Base-by-base conservation (phyloP, 75 land plant genomes). In the Ceratopteris richardii region DNA sequence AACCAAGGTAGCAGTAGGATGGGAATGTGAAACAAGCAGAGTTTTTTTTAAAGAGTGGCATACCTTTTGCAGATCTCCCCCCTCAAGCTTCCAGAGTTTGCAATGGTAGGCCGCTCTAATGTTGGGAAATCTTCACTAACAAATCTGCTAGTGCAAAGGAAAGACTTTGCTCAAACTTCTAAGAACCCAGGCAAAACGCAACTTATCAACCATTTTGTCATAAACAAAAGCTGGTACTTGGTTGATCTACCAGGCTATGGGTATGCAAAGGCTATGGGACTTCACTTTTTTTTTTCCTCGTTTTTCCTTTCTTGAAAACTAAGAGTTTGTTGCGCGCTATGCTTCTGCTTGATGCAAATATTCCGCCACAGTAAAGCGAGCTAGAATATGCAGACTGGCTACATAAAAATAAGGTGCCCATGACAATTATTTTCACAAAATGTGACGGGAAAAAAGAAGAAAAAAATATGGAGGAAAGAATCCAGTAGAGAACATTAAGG, bases 371-470 rank as follows among this genome's bases (percentile, higher is more conserved):
- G 42, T 67, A 74, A 53, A 83, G 81, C 68, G 98, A 94, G 63
- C 77, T 94, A 31, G 98, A 94, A 18, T 94, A 87, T 68, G 95
- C 90, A 9, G 75, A 79, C 56, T 94, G 98, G 98, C 82, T 94
- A 25, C 86, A 86, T 24, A 68, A 86, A 59, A 80, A 94, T 54
- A 83, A 88, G 84, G 98, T 88, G 58, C 98, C 98, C 26, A 74
- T 88, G 81, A 88, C 94, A 10, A 31, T 94, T 14, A 72, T 88
- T 4, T 88, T 88, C 66, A 94, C 95, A 48, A 88, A 88, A 51
- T 88, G 98, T 47, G 95, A 94, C 71, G 85, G 82, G 72, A 78
- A 83, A 66, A 94, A 94, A 58, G 88, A 93, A 75, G 83, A 74
- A 54, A 92, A 77, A 70, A n/a, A n/a, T 80, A 81, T 56, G 98